Evolutionary conservation across 2,329 filamentous ascomycete species (phyloP), one percentile per base, ranked within the genome.

Genomic region (Scedosporium aurantiacum): DNA sequence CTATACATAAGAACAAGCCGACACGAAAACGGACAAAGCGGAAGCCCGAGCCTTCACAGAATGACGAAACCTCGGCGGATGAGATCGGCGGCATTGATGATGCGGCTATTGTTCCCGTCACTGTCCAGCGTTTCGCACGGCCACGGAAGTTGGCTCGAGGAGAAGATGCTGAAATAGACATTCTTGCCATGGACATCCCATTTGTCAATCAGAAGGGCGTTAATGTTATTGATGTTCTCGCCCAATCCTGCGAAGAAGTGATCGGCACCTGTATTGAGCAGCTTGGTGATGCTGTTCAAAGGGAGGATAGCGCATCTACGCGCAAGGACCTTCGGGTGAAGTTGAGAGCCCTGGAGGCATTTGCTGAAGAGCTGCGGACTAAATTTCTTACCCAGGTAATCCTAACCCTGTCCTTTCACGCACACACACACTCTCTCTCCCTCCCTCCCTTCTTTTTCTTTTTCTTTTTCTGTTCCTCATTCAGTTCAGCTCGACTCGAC

Each of bases 171-270:
- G 72, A 75, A 21, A 70, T 72, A 2, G 76, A 83, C 54, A 75
- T 79, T 0, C 72, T 82, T 3, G 76, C 77, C 54, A 68, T 73
- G 1, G 78, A 82, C 4, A 81, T 85, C 1, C 80, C 82, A 0
- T 82, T 80, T 63, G 73, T 77, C 0, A 80, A 79, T 65, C 76
- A 78, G 16, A 71, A 74, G 23, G 82, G 82, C 55, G 83, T 86
- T 65, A 88, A 83, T 57, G 77, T 81, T 0, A 75, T 87, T 2
- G 85, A 88, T 65, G 84, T 87, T 1, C 74, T 88, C 43, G 76
- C 79, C 5, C 80, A 85, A 64, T 76, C 86, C 14, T 87, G 82
- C 67, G 79, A 84, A 40, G 84, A 87, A 66, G 76, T 86, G 37
- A 74, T 86, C 21, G 76, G 76, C n/a, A 72, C 75, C 2, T 79